Conservation (phyloP, 768 basidiomycete genomes). For the Suillus plorans region DNA sequence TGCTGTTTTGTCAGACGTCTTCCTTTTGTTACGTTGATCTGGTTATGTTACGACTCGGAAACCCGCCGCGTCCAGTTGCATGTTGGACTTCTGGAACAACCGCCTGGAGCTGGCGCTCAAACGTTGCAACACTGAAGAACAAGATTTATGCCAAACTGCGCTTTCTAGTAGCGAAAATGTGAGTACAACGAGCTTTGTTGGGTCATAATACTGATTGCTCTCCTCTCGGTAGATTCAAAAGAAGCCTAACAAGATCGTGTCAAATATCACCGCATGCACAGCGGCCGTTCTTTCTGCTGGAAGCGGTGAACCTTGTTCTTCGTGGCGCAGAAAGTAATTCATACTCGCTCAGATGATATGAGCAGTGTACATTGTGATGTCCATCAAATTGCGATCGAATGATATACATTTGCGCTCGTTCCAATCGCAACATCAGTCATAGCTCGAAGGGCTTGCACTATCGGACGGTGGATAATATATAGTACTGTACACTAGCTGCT, state of each 20-base stretch:
- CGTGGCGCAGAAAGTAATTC: background rate
- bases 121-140: too few species aligned
- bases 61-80: too few species aligned
- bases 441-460: background rate
- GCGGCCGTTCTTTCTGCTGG: conserved; percentile 79
- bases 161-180: background rate
- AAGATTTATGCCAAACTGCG: too few species aligned
- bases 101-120: too few species aligned
- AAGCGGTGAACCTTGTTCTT: conserved; percentile 22
- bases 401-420: background rate
- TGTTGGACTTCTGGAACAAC: too few species aligned
- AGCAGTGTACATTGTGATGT: background rate
- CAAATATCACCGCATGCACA: conserved; percentile 44
- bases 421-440: too few species aligned
- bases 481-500: background rate
- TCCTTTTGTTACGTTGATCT: too few species aligned
- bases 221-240: conserved; percentile 43
- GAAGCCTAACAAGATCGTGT: conserved; percentile 51
- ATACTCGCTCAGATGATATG: background rate
- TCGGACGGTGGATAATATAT: background rate
- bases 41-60: too few species aligned
- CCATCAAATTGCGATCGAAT: background rate
- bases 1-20: too few species aligned
- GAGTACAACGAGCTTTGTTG: background rate
- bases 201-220: background rate